phyloP scores from a whole-genome alignment of 2,329 filamentous ascomycete genomes.

The Penicillium freii region DNA sequence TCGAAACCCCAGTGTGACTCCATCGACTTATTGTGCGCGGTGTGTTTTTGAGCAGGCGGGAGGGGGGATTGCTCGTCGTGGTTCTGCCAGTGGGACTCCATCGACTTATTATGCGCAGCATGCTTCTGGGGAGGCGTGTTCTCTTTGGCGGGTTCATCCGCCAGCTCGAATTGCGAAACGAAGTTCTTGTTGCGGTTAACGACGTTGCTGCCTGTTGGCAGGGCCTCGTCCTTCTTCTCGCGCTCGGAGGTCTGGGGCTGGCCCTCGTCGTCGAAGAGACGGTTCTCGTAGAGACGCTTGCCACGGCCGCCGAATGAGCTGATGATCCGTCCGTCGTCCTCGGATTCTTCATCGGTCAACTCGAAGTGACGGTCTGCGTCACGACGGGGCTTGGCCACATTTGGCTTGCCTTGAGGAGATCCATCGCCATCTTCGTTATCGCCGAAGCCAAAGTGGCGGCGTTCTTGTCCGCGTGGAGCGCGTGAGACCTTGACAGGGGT shows the following conservation, averaged over 20 bases:
- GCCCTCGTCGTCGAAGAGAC: slow-evolving; percentile 64
- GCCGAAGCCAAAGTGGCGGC: slow-evolving; percentile 73
- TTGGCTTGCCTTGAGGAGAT: slow-evolving; percentile 50
- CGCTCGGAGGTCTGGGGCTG: slow-evolving; percentile 48
- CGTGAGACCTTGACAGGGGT: slow-evolving; percentile 74
- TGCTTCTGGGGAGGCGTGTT: slow-evolving; percentile 55
- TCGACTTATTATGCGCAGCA: slow-evolving; percentile 56
- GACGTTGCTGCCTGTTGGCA: slow-evolving; percentile 69
- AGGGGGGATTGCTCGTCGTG: slow-evolving; percentile 35
- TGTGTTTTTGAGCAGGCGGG: neutral
- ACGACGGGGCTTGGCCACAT: slow-evolving; percentile 67
- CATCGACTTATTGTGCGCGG: slow-evolving; percentile 58
- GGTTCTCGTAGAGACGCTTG: slow-evolving; percentile 72
- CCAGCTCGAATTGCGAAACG: slow-evolving; percentile 72
- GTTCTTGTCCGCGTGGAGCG: slow-evolving; percentile 65
- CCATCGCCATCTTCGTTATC: slow-evolving; percentile 55
- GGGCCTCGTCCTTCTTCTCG: slow-evolving; percentile 42
- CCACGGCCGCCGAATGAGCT: slow-evolving; percentile 64
- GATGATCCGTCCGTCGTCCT: slow-evolving; percentile 40
- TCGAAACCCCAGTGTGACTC: slow-evolving; percentile 56
- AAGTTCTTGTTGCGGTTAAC: slow-evolving; percentile 74
- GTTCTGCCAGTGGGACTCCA: slow-evolving; percentile 59
- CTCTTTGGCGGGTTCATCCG: slow-evolving; percentile 52
- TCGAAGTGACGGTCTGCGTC: slow-evolving; percentile 83
- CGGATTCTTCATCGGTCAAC: slow-evolving; percentile 69